These are phyloP conservation scores for Colletotrichum filicis DNA, from an alignment of 2,329 filamentous ascomycete species.

Conservation along the genomic window DNA sequence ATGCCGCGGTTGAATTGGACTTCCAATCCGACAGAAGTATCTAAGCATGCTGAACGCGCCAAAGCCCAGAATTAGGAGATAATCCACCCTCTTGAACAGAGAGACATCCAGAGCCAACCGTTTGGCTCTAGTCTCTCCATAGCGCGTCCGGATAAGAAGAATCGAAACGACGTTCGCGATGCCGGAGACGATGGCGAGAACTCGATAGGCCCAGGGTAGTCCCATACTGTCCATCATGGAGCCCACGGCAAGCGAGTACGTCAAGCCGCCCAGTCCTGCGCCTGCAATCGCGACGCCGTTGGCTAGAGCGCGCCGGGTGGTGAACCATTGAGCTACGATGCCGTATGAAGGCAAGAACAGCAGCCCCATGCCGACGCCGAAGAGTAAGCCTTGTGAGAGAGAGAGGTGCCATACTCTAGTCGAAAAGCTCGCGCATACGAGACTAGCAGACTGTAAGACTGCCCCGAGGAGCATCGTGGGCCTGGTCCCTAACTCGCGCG, in stretches of 20 bases:
- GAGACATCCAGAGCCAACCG: not conserved
- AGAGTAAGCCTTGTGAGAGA: slow-evolving; percentile 50
- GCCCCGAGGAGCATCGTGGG: slow-evolving; percentile 48
- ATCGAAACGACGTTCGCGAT: slow-evolving; percentile 43
- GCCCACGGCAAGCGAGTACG: slow-evolving; percentile 46
- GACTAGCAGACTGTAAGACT: slow-evolving; percentile 40
- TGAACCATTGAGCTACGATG: slow-evolving; percentile 54
- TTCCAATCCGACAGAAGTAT: too few relatives aligned
- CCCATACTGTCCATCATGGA: slow-evolving; percentile 48
- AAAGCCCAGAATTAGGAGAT: not conserved
- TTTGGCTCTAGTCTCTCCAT: not conserved
- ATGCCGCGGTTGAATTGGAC: too few relatives aligned
- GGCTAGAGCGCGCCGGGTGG: slow-evolving; percentile 47
- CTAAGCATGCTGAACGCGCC: not conserved
- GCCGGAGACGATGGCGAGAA: slow-evolving; percentile 46
- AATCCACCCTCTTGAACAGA: not conserved
- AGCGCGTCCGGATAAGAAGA: slow-evolving; percentile 40
- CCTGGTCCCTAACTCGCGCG: not conserved
- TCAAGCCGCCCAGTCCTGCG: slow-evolving; percentile 51
- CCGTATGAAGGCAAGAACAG: slow-evolving; percentile 49
- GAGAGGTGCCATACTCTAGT: slow-evolving; percentile 42
- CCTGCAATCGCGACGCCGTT: slow-evolving; percentile 51
- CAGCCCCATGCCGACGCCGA: slow-evolving; percentile 52
- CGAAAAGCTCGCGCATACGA: not conserved
- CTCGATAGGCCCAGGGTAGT: slow-evolving; percentile 50